Conservation (phyloP, 2,329 filamentous ascomycete species). For the Cephalotrichum gorgonifer region DNA sequence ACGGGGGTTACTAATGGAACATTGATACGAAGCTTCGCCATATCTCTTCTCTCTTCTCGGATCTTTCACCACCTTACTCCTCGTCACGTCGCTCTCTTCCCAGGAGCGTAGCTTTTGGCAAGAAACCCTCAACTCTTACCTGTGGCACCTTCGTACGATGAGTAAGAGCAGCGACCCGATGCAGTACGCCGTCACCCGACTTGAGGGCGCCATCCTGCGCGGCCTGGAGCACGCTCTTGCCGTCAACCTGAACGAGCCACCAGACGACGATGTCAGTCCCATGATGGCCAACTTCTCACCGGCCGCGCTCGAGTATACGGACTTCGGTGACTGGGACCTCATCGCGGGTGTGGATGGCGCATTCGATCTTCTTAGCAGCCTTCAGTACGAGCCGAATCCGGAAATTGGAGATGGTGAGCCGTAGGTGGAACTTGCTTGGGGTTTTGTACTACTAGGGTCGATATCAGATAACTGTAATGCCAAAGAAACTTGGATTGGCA, state of each 20-base stretch:
- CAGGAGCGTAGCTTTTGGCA: constrained; percentile 21
- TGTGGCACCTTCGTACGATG: constrained; percentile 22
- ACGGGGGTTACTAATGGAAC: neutral
- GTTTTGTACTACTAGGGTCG: no score
- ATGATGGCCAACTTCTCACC: constrained; percentile 15
- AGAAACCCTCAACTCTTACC: constrained; percentile 21
- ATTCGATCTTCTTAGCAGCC: constrained; percentile 18
- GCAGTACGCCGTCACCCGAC: constrained; percentile 24
- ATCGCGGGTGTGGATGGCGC: constrained; percentile 15
- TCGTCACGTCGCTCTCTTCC: constrained; percentile 20
- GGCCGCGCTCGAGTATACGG: constrained; percentile 20
- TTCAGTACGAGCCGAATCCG: constrained; percentile 14
- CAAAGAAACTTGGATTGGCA: no score
- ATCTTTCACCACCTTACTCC: constrained; percentile 26
- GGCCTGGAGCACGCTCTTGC: constrained; percentile 24
- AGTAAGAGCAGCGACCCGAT: constrained; percentile 25
- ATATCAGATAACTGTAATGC: no score
- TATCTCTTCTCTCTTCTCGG: constrained; percentile 27
- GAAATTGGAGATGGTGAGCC: constrained; percentile 1
- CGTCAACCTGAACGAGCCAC: constrained; percentile 20
- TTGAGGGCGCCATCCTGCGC: constrained; percentile 25
- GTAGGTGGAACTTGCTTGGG: neutral
- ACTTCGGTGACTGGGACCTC: constrained; percentile 23
- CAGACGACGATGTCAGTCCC: constrained; percentile 18
- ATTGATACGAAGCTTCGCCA: constrained; percentile 15